Evolutionary conservation across 352 stramenopile genomes (phyloP), one percentile per base, ranked within the genome.

Genomic region (Pythium coloratum): DNA sequence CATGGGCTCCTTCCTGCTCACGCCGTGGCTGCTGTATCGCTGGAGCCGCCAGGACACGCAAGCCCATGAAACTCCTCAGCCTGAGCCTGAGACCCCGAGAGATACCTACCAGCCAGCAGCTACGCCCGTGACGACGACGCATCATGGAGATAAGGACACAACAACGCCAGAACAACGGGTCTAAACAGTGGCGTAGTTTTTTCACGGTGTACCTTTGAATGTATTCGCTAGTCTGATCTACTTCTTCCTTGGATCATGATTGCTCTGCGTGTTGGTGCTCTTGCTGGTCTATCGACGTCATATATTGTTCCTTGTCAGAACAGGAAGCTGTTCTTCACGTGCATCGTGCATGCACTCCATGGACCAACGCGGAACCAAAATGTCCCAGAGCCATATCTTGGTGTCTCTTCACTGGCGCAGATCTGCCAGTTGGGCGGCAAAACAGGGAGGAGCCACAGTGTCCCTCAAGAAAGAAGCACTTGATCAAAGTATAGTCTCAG

Each of bases 1-100:
- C 24, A 49, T 47, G 30, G 55, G 18, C 2, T 69, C 67, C 36
- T 73, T 73, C 55, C 57, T 73, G 20, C 34, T 73, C 16, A 73
- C 49, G 9, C 59, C 59, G 38, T 68, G 59, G 59, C 55, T 72
- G 14, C 13, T 46, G 59, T 34, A 64, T 55, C 55, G 64, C 38
- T 70, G 64, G 58, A 20, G 34, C 7, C 12, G 30, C 3, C 24
- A 49, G 44, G 46, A 55, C 14, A 18, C n/a, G 30, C 7, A 16
- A 54, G 34, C 55, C 26, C 0, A 26, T 49, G 14, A 49, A 3
- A 13, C 12, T 24, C 55, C 55, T 20, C 16, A 64, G 12, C 36
- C 32, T 2, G 57, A 61, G 36, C 40, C 64, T 0, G 54, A 57
- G 55, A 68, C 62, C 1, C 54, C 62, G 28, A 36, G 34, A 3